Evolutionary conservation across 2,329 filamentous ascomycete species (phyloP).

Genomic region (Emergomyces orientalis): DNA sequence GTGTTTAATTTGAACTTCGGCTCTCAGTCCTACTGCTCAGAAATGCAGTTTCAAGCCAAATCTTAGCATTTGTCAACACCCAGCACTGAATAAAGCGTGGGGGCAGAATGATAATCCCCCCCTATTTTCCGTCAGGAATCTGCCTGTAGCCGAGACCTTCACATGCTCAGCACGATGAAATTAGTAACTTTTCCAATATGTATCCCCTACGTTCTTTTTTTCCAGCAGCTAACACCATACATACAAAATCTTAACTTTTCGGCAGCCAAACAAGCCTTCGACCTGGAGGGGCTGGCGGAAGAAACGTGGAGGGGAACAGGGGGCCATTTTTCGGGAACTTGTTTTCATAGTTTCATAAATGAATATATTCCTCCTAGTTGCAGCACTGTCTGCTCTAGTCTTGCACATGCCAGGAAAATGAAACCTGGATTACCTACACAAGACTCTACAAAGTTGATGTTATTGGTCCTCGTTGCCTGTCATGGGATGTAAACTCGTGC

Average conservation of each 20-base stretch:
- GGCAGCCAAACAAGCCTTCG: background rate
- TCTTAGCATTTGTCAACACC: background rate
- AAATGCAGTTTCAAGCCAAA: background rate
- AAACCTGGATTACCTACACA: background rate
- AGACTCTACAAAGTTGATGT: background rate
- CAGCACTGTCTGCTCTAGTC: background rate
- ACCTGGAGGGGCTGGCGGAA: background rate
- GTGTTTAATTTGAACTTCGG: background rate
- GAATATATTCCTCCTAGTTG: background rate
- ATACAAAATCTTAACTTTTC: background rate
- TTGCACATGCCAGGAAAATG: background rate
- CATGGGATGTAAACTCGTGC: background rate
- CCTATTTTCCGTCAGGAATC: background rate
- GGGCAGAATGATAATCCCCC: background rate
- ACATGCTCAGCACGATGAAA: background rate
- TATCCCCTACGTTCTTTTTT: background rate
- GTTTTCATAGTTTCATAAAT: background rate
- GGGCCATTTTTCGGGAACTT: background rate
- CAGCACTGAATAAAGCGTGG: background rate
- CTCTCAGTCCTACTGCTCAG: background rate
- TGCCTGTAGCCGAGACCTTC: background rate
- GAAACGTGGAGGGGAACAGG: background rate
- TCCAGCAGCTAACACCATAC: too few species aligned
- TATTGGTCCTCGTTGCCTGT: background rate
- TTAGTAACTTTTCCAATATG: background rate